These are phyloP conservation scores for Dichotomocladium elegans DNA, from an alignment of 371 early-diverging fungal genomes.

Conservation along the genomic window DNA sequence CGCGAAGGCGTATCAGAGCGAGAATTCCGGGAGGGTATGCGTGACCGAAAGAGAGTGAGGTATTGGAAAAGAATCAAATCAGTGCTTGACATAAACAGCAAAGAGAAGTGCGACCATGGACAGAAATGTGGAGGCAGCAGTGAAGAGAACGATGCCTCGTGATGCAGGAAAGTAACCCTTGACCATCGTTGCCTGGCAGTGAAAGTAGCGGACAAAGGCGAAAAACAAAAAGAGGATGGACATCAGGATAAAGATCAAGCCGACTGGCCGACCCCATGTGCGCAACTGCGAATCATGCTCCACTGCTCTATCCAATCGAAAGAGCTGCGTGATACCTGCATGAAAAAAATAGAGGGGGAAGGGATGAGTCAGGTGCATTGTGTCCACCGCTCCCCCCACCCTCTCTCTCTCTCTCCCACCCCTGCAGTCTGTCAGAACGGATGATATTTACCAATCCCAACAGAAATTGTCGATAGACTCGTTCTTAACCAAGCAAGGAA, in stretches of 20 bases:
- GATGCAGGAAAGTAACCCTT: slow-evolving; percentile 72
- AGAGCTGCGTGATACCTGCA: slow-evolving; percentile 68
- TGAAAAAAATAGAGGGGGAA: not conserved
- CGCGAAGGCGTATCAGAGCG: no score
- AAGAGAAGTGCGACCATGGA: slow-evolving; percentile 27
- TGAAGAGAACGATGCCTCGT: slow-evolving; percentile 52
- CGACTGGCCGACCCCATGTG: slow-evolving; percentile 36
- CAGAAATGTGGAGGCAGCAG: slow-evolving; percentile 30
- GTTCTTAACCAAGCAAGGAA: slow-evolving; percentile 78
- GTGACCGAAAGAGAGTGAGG: no score
- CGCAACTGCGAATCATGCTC: slow-evolving; percentile 11
- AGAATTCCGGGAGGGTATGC: not conserved
- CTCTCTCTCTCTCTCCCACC: not conserved
- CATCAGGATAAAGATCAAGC: slow-evolving; percentile 54
- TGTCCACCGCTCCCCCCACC: no score
- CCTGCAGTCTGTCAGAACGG: not conserved
- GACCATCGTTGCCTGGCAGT: slow-evolving; percentile 64
- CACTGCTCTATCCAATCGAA: slow-evolving; percentile 45
- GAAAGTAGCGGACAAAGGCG: slow-evolving; percentile 67
- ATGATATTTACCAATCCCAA: slow-evolving; percentile 57
- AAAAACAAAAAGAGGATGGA: slow-evolving; percentile 62
- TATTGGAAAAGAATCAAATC: slow-evolving; percentile 1
- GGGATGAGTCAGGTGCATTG: not conserved
- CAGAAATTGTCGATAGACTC: slow-evolving; percentile 68
- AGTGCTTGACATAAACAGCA: slow-evolving; percentile 11